These are phyloP conservation scores for Sambucus nigra DNA, from an alignment of 129 eudicot species.

Conservation along the genomic window DNA sequence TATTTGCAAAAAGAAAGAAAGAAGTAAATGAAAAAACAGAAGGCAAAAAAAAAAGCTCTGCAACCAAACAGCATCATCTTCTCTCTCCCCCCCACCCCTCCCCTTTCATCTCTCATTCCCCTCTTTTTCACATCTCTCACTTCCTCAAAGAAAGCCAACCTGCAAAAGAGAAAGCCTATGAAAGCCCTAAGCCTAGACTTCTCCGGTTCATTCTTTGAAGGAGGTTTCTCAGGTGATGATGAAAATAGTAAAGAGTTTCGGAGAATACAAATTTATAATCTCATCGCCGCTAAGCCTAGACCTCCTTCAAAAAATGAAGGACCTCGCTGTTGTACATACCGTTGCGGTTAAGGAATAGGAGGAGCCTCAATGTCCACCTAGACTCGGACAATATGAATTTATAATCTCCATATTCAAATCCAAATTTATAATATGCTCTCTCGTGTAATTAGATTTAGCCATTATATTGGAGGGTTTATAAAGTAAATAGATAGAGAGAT, in stretches of 20 bases:
- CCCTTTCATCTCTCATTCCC: neutral
- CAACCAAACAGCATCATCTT: constrained; percentile 14
- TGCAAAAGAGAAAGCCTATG: constrained; percentile 14
- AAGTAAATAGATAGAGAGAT: no score
- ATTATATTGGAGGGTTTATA: no score
- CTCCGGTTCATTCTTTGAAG: constrained; percentile 72
- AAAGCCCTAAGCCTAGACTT: constrained; percentile 59
- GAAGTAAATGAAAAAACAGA: no score
- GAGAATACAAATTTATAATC: no score
- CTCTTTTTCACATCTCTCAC: neutral
- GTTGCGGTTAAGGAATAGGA: constrained; percentile 60
- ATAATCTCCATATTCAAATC: no score
- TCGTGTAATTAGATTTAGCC: no score
- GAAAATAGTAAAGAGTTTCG: no score
- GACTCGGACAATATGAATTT: constrained; percentile 71
- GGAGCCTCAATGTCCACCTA: constrained; percentile 92
- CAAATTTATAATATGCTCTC: no score
- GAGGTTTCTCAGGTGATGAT: constrained; percentile 52
- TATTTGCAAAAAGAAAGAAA: no score
- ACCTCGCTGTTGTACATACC: constrained; percentile 28
- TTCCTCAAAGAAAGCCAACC: neutral
- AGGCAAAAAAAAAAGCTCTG: no score
- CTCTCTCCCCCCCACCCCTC: constrained; percentile 1
- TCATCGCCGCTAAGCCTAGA: no score
- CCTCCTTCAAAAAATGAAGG: no score